Conservation (phyloP, 1,139 yeast genomes). For the Kluyveromyces sp. region DNA sequence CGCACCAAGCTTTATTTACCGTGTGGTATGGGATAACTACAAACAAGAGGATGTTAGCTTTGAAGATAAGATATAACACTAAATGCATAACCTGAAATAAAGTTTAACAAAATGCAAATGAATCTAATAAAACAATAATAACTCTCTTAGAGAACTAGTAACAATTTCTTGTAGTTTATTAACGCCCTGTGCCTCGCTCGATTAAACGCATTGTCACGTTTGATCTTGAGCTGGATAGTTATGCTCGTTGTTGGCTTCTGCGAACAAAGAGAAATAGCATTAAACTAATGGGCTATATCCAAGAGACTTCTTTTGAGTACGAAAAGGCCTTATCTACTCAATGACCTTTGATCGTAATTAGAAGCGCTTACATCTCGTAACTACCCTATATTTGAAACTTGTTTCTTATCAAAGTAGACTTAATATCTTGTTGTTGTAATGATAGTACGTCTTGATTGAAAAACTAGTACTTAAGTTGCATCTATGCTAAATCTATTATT, state of each 20-base stretch:
- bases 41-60: slow-evolving; percentile 71
- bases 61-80: slow-evolving; percentile 15
- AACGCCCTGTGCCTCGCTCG: slow-evolving; percentile 71
- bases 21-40: slow-evolving; percentile 92
- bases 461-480: too few relatives aligned
- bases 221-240: slow-evolving; percentile 53
- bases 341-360: slow-evolving; percentile 10
- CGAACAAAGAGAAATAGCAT: background rate
- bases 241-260: slow-evolving; percentile 11
- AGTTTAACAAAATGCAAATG: background rate
- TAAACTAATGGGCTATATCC: slow-evolving; percentile 13
- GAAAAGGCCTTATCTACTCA: slow-evolving; percentile 5
- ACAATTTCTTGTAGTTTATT: too few relatives aligned
- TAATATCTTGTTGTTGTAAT: too few relatives aligned
- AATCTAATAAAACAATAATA: too few relatives aligned
- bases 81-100: background rate
- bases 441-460: background rate
- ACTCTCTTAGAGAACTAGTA: too few relatives aligned
- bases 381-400: too few relatives aligned
- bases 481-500: too few relatives aligned
- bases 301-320: slow-evolving; percentile 16
- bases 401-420: too few relatives aligned
- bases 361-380: slow-evolving; percentile 8
- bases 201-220: slow-evolving; percentile 27
- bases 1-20: slow-evolving; percentile 91